Percentiles rank a stretch among this genome's conserved stretches.
These are phyloP conservation scores for Articulospora tetracladia DNA, from an alignment of 495 filamentous ascomycete genomes.

Conservation along the genomic window DNA sequence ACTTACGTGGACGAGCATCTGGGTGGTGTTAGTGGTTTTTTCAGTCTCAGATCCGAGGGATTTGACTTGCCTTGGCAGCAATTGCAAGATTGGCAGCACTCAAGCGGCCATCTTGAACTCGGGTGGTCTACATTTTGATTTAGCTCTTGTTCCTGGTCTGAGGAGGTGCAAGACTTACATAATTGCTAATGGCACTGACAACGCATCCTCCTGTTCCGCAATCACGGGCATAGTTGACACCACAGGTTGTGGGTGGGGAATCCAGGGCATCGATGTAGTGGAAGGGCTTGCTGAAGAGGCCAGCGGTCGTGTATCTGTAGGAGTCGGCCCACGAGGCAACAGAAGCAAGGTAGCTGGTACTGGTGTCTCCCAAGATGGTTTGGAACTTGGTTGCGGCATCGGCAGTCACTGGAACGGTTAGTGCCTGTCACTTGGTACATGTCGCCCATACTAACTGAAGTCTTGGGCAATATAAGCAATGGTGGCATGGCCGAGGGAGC, in stretches of 20 bases:
- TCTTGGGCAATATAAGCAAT: constrained; percentile 33
- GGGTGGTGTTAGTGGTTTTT: not conserved
- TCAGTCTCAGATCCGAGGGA: not conserved
- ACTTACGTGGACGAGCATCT: constrained; percentile 27
- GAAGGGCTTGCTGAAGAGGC: constrained; percentile 46
- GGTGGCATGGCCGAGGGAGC: constrained; percentile 45
- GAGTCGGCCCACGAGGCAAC: constrained; percentile 47
- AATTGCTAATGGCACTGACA: constrained; percentile 60
- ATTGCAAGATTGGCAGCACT: constrained; percentile 11
- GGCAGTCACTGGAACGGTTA: constrained; percentile 25
- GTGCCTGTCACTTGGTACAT: constrained; percentile 26
- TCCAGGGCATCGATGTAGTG: constrained; percentile 68
- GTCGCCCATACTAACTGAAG: constrained; percentile 18
- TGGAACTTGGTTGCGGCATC: constrained; percentile 37
- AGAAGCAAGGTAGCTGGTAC: constrained; percentile 43
- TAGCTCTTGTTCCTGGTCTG: not conserved
- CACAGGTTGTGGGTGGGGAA: constrained; percentile 53
- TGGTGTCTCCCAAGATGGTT: constrained; percentile 36
- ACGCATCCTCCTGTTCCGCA: constrained; percentile 55
- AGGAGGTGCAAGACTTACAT: constrained; percentile 29
- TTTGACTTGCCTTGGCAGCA: constrained; percentile 15
- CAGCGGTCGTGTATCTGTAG: constrained; percentile 50
- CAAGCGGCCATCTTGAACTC: constrained; percentile 10
- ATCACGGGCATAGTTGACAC: constrained; percentile 52
- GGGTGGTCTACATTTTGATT: constrained; percentile 1